Evolutionary conservation across 345 rosid species (phyloP).

Genomic region (Eucalyptus pauciflora): DNA sequence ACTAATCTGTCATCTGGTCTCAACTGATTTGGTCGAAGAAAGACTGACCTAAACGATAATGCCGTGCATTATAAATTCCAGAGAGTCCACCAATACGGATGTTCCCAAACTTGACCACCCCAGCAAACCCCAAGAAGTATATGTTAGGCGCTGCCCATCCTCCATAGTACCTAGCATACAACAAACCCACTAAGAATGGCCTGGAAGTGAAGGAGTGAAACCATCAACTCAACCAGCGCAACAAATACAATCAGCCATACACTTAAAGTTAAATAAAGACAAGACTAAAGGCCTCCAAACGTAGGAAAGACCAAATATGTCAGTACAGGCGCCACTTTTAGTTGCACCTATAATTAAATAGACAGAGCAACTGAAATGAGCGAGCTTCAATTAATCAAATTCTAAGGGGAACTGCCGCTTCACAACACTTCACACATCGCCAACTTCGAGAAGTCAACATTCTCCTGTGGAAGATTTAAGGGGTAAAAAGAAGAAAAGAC

Average conservation of each 20-base stretch:
- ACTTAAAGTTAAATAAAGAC: neutral
- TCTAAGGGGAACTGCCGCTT: neutral
- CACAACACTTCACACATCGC: neutral
- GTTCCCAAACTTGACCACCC: constrained; percentile 80
- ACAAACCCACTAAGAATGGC: neutral
- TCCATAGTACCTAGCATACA: constrained; percentile 61
- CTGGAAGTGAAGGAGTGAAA: neutral
- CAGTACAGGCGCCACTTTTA: neutral
- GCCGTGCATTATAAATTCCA: constrained; percentile 60
- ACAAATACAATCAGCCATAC: neutral
- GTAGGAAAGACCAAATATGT: neutral
- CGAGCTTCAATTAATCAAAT: neutral
- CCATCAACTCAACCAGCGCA: neutral
- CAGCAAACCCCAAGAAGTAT: constrained; percentile 73
- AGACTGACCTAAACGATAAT: constrained; percentile 49
- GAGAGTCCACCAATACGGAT: constrained; percentile 88
- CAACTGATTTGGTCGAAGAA: neutral
- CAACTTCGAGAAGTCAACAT: neutral
- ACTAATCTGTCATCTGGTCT: neutral
- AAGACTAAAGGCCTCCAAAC: neutral
- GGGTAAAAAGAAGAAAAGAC: neutral
- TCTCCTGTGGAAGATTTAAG: neutral
- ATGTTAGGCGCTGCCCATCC: constrained; percentile 93
- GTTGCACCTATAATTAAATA: neutral
- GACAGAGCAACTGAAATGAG: neutral